A percentile compares a stretch with the other conserved stretches of the same genome.
Conservation (phyloP, 2,329 filamentous ascomycete species). For the Cercospora zeae-maydis region DNA sequence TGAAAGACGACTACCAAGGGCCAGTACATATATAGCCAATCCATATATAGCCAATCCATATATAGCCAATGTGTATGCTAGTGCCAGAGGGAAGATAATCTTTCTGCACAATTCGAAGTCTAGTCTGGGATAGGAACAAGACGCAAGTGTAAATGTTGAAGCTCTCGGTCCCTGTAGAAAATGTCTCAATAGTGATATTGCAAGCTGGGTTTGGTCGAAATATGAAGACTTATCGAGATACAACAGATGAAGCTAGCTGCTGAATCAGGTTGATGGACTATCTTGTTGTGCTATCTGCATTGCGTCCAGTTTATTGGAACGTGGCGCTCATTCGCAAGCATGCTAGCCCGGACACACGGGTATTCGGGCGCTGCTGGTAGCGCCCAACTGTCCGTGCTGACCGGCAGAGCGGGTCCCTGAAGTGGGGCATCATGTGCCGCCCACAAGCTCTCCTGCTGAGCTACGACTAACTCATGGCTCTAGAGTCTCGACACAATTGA, state of each 20-base stretch:
- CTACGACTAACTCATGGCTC: background rate
- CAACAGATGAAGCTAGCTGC: background rate
- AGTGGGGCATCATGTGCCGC: background rate
- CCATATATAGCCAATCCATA: no score
- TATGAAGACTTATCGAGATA: background rate
- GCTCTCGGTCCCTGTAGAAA: background rate
- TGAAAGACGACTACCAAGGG: background rate
- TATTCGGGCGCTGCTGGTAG: background rate
- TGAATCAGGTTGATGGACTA: background rate
- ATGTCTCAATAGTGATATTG: background rate
- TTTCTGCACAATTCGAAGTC: background rate
- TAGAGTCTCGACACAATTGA: background rate
- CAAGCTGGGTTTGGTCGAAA: background rate
- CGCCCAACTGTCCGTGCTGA: background rate
- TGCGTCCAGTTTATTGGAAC: background rate
- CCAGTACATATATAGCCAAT: background rate
- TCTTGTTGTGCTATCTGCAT: background rate
- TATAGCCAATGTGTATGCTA: background rate
- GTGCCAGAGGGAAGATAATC: background rate
- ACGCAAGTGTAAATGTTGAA: background rate
- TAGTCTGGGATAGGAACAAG: background rate
- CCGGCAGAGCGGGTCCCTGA: background rate
- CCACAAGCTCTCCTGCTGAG: background rate
- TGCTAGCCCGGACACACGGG: background rate
- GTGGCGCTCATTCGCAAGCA: background rate